Evolutionary conservation across 768 basidiomycete genomes (phyloP), one percentile per base, ranked within the genome.

Genomic region (Boletus pseudo-olivaceus): DNA sequence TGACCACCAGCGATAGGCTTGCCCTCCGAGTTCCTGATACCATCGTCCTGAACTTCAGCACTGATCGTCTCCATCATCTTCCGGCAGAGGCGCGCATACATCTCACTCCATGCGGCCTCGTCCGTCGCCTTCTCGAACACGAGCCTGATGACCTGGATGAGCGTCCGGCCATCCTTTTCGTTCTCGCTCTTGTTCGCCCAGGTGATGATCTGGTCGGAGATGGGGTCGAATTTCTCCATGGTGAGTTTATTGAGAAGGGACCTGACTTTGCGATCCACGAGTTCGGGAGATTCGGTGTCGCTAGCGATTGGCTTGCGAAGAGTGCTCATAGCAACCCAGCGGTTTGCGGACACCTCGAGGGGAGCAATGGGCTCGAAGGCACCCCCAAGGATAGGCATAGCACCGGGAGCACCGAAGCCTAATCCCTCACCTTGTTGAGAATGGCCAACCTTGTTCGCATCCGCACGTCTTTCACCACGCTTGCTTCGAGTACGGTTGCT

Each of bases 101-200:
- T 98, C 76, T 92, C 89, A 2, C 92, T 95, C 89, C 92, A 95
- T 9, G 86, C 83, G 40, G 92, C 92, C 70, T 97, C 95, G 70
- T 97, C 94, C 7, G 92, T 97, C 10, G 94, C 95, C 78, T 95
- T 97, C 72, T 97, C 96, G 71, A 97, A 98, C 32, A 98, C 90
- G 49, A 97, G 86, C 54, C 88, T 84, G 72, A 97, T 98, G 68
- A 98, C 96, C 63, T 94, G 91, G 62, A 96, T 96, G 56, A 98
- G 83, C 4, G 94, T 96, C 60, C 88, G 84, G 3, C 94, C 93
- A 66, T 98, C 93, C 68, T 84, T 90, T 79, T 98, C 93, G 64
- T 87, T 82, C 76, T 88, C 86, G 5, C 88, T 91, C 75, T 83
- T 91, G 81, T 98, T 96, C 30, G 94, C 95, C 92, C 93, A 98